Percentiles rank a stretch among this genome's conserved stretches.
These are phyloP conservation scores for Alternaria conjuncta DNA, from an alignment of 2,329 filamentous ascomycete species.

Conservation along the genomic window DNA sequence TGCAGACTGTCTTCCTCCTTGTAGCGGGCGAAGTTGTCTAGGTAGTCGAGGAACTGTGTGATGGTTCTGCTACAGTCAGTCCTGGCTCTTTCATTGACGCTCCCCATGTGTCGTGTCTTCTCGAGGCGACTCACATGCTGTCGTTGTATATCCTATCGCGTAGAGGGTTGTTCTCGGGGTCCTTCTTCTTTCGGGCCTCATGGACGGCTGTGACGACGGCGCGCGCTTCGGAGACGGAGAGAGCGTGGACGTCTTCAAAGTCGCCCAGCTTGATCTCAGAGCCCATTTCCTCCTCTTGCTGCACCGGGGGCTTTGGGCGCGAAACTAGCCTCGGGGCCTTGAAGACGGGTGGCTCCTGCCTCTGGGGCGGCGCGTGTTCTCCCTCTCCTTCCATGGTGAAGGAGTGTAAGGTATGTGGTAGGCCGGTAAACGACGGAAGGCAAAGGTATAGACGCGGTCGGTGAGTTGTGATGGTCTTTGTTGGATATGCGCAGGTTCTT, in stretches of 20 bases:
- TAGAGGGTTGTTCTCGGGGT: conserved; percentile 68
- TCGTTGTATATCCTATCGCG: conserved; percentile 75
- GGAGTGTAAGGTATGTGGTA: not conserved
- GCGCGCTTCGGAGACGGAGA: conserved; percentile 90
- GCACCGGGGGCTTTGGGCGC: conserved; percentile 66
- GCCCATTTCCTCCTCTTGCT: conserved; percentile 86
- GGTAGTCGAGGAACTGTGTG: conserved; percentile 87
- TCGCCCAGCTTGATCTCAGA: conserved; percentile 85
- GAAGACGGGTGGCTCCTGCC: conserved; percentile 32
- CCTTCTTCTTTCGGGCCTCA: conserved; percentile 77
- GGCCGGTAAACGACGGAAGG: not conserved
- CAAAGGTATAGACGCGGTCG: not conserved
- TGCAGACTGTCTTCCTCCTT: conserved; percentile 94
- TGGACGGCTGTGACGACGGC: conserved; percentile 91
- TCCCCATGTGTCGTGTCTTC: not conserved
- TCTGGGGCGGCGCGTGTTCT: conserved; percentile 19
- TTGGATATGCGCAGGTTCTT: not conserved
- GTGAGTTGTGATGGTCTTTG: conserved; percentile 5
- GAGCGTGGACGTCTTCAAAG: conserved; percentile 87
- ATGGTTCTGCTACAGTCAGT: conserved; percentile 66
- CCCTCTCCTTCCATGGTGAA: conserved; percentile 42
- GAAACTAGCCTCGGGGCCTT: conserved; percentile 44
- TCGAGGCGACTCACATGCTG: conserved; percentile 40
- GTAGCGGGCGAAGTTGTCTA: conserved; percentile 94
- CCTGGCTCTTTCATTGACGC: conserved; percentile 3